These are phyloP conservation scores for Lasiosphaeria miniovina DNA, from an alignment of 495 filamentous ascomycete species.

Conservation along the genomic window DNA sequence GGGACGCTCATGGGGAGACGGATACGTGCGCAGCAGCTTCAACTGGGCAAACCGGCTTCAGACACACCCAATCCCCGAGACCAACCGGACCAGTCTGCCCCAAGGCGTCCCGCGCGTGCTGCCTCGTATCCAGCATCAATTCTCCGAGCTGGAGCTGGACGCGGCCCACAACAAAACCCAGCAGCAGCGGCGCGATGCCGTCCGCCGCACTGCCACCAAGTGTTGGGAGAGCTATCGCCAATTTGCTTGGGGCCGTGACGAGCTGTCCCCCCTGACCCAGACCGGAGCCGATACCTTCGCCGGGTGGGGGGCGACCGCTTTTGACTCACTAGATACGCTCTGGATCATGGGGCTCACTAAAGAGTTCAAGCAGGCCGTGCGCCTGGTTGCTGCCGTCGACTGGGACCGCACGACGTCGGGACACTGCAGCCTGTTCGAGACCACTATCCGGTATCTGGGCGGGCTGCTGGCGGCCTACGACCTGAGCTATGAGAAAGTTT, in stretches of 20 bases:
- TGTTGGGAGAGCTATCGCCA: slow-evolving; percentile 73
- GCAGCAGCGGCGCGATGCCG: slow-evolving; percentile 31
- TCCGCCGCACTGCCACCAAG: slow-evolving; percentile 65
- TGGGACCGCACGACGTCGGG: slow-evolving; percentile 62
- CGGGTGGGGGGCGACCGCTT: slow-evolving; percentile 84
- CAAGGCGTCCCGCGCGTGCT: slow-evolving; percentile 31
- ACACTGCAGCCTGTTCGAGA: slow-evolving; percentile 70
- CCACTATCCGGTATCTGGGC: slow-evolving; percentile 74
- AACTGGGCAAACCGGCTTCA: slow-evolving; percentile 41
- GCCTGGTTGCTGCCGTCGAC: slow-evolving; percentile 68
- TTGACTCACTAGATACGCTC: slow-evolving; percentile 80
- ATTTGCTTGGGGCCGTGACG: slow-evolving; percentile 74
- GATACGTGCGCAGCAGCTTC: slow-evolving; percentile 36
- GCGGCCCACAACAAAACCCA: slow-evolving; percentile 30
- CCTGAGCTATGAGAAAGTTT: slow-evolving; percentile 54
- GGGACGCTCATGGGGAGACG: background rate
- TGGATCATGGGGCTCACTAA: slow-evolving; percentile 87
- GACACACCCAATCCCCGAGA: slow-evolving; percentile 34
- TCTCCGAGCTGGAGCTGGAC: slow-evolving; percentile 32
- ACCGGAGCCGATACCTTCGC: slow-evolving; percentile 62
- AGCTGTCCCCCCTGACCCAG: slow-evolving; percentile 63
- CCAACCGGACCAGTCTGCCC: slow-evolving; percentile 30
- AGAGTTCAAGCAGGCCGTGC: slow-evolving; percentile 76
- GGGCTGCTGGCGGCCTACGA: slow-evolving; percentile 78
- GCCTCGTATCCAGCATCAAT: slow-evolving; percentile 41